Evolutionary conservation across 768 basidiomycete genomes (phyloP), one percentile per base, ranked within the genome.

Genomic region (Pisolithus orientalis): DNA sequence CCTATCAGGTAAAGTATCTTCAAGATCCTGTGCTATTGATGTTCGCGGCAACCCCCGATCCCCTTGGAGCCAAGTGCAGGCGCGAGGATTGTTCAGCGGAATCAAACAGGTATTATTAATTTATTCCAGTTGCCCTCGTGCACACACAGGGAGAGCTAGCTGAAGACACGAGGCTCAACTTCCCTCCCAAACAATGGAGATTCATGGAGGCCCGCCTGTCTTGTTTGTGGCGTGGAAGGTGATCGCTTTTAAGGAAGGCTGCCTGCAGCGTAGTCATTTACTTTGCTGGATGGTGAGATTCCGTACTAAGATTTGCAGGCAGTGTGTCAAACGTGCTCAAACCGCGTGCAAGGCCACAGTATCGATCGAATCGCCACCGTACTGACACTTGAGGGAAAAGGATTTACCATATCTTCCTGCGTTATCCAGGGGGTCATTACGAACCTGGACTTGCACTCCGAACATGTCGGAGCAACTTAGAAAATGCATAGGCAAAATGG

Each of bases 161-260:
- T 58, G 48, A 32, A 14, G 38, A 52, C 63, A 63, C 59, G 62
- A 57, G 53, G 53, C 21, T 7, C 11, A 5, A 14, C 34, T 25
- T 32, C 32, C 10, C 21, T 46, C 38, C 16, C 13, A n/a, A 32
- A 1, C 21, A 48, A 42, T 44, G 43, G 48, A 44, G 27, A 34
- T 40, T 13, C 17, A 21, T 31, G 17, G 21, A 21, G 21, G 21
- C 21, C 21, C 16, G 29, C 17, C 31, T 32, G 25, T 21, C 24
- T 32, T 16, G 32, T 31, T 31, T 28, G 45, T 47, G 46, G 46
- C 31, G 32, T 32, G 31, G 34, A 37, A 47, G 46, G 8, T 17
- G 46, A 47, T 47, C 46, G 17, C 27, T 31, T 37, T 47, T n/a
- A 47, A 21, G 24, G 16, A 37, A 29, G 10, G 11, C 21, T 47